phyloP scores from a whole-genome alignment of 441 rosid genomes.

The Syzygium malaccense region DNA sequence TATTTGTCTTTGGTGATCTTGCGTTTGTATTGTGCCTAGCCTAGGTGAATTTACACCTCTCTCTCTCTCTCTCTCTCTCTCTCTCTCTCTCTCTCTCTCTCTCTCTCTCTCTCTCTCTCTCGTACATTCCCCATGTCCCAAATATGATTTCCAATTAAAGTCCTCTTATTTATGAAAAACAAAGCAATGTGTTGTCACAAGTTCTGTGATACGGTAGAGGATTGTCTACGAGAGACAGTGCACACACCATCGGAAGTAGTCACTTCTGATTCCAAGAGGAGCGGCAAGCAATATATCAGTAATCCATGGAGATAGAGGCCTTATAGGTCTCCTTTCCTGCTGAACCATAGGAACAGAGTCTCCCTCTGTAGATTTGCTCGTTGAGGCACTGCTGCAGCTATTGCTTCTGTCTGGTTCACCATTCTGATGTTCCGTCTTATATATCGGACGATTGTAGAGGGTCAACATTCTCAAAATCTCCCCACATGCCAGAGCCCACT shows the following conservation, averaged over 20 bases:
- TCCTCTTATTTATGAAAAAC: background rate
- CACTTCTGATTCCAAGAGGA: constrained; percentile 92
- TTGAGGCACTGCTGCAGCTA: constrained; percentile 33
- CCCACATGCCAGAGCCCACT: constrained; percentile 99
- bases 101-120: no score
- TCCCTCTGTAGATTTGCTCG: constrained; percentile 30
- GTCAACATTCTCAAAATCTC: constrained; percentile 95
- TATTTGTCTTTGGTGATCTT: background rate
- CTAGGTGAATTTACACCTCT: background rate
- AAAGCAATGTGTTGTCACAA: background rate
- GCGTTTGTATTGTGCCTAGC: background rate
- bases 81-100: no score
- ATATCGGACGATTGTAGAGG: constrained; percentile 98
- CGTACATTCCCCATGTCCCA: background rate
- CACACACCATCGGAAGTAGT: constrained; percentile 95
- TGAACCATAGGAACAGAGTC: constrained; percentile 46
- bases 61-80: background rate
- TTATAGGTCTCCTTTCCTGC: constrained; percentile 80
- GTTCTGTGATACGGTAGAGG: background rate
- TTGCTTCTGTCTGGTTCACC: constrained; percentile 48
- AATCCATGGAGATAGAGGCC: constrained; percentile 98
- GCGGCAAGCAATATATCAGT: constrained; percentile 94
- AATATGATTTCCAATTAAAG: background rate
- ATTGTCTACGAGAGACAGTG: background rate
- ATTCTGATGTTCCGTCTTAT: constrained; percentile 57